A percentile compares a stretch with the other conserved stretches of the same genome.
Evolutionary conservation across 176 grass and related monocot species (phyloP).

Genomic region (Oryza punctata): DNA sequence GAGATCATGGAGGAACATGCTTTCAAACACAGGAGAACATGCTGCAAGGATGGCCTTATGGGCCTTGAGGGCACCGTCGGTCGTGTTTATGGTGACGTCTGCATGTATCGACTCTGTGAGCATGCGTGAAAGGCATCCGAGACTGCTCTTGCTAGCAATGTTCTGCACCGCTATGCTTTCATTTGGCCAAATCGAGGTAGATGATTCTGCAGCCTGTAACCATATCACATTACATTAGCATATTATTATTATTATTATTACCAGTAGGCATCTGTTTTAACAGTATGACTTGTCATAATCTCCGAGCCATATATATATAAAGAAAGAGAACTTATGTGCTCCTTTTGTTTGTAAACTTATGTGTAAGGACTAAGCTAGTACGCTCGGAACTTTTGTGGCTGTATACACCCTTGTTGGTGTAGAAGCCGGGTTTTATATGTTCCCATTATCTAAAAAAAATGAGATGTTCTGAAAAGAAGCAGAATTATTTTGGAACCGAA

Average conservation of each 20-base stretch:
- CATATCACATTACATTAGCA: not conserved
- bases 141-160: constrained; percentile 59
- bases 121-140: constrained; percentile 75
- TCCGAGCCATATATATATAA: not conserved
- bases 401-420: too few relatives aligned
- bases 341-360: too few relatives aligned
- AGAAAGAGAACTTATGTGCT: too few relatives aligned
- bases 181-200: constrained; percentile 53
- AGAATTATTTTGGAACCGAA: not conserved
- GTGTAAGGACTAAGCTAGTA: too few relatives aligned
- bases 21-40: constrained; percentile 70
- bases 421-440: too few relatives aligned
- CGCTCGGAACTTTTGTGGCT: too few relatives aligned
- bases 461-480: not conserved
- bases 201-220: constrained; percentile 57
- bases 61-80: constrained; percentile 66
- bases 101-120: constrained; percentile 72
- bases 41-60: constrained; percentile 78
- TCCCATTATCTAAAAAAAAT: too few relatives aligned
- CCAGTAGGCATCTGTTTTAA: not conserved
- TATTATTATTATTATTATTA: constrained; percentile 10
- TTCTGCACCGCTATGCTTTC: constrained; percentile 50
- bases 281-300: not conserved
- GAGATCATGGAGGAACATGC: constrained; percentile 89
- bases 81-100: constrained; percentile 72